Evolutionary conservation across 768 basidiomycete genomes (phyloP), one percentile per base, ranked within the genome.

Genomic region (Mycena maculata): DNA sequence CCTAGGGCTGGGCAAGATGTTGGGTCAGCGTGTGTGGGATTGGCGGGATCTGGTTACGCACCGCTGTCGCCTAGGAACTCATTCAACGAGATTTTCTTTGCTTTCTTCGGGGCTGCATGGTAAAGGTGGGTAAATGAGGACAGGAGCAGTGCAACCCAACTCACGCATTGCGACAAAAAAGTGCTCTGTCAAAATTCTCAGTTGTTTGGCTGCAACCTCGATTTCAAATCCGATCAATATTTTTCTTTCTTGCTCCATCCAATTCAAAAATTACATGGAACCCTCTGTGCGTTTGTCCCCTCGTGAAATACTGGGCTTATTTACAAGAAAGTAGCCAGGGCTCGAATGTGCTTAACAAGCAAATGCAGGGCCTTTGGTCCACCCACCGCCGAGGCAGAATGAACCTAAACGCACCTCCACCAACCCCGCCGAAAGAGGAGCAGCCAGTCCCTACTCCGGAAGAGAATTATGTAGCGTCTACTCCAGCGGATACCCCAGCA

Each of bases 41-140:
- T 60, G 65, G 42, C 63, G 60, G 23, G 41, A 54, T 22, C 60
- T 62, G 55, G 69, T 65, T 57, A 82, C 94, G 77, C 72, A 97
- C 97, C 77, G 72, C 78, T 85, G 80, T 98, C 95, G 48, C 90
- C 94, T 69, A 99, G 87, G 83, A 98, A 99, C 82, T 92, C 94
- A 79, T 91, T 92, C 67, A 99, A 83, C 64, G 94, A 89, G 79
- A 98, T 93, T 86, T 96, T 98, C 82, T 97, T 90, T 73, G 88
- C 88, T 86, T 94, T 93, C 83, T 94, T 94, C 36, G 96, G 95
- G 71, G 95, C 94, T 96, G 68, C 4, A 56, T 41, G 20, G 27
- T 2, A 56, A 36, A 18, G 60, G 6, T 16, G 22, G 31, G 41
- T 63, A 44, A 63, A 45, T 41, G n/a, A 23, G 28, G 2, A 39